Evolutionary conservation across 176 grass and related monocot genomes (phyloP).

Genomic region (Musa schizocarpa): DNA sequence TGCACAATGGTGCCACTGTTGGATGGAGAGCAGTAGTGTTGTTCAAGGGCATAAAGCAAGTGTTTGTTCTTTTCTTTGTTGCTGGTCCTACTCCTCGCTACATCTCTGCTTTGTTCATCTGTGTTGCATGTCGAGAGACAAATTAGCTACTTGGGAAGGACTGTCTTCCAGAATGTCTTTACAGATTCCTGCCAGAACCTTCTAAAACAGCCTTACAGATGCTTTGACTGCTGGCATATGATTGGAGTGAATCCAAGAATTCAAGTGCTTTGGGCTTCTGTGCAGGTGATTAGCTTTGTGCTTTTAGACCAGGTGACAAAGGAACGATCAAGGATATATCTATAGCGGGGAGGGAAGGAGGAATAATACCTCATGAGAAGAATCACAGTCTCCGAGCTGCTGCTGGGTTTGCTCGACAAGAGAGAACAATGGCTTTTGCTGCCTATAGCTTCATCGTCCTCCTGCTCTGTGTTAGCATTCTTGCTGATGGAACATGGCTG

Average conservation of each 20-base stretch:
- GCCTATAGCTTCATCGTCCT: background rate
- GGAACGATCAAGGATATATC: background rate
- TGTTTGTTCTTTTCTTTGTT: too few species aligned
- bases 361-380: background rate
- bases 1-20: too few species aligned
- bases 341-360: background rate
- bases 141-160: background rate
- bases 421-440: background rate
- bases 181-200: constrained; percentile 5
- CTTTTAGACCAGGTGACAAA: constrained; percentile 4
- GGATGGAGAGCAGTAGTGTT: too few species aligned
- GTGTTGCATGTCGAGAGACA: background rate
- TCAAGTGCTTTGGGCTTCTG: background rate
- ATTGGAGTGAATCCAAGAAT: constrained; percentile 2
- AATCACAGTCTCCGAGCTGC: background rate
- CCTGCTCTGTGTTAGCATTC: background rate
- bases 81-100: too few species aligned
- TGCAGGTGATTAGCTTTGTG: background rate
- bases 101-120: background rate
- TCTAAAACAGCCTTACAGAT: constrained; percentile 9
- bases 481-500: too few species aligned
- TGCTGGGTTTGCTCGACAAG: background rate
- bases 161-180: background rate
- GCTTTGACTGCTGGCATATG: background rate
- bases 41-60: too few species aligned